phyloP scores from a whole-genome alignment of 192 early-diverging fungal genomes.

The Rhizophagus clarus region DNA sequence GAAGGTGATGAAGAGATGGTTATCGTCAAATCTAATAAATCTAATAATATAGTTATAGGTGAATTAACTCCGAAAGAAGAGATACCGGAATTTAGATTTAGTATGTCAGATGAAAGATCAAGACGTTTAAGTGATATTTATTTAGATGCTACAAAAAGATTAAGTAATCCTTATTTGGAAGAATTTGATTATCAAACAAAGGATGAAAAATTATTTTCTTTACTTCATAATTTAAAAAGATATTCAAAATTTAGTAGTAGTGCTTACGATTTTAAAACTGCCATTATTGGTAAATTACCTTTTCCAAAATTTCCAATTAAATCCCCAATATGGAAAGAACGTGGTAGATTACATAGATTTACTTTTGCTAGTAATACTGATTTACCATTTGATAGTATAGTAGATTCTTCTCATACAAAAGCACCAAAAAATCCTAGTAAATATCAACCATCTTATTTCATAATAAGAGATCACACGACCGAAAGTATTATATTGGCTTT shows the following conservation, averaged over 20 bases:
- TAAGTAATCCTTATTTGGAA: constrained; percentile 30
- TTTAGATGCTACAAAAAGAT: constrained; percentile 22
- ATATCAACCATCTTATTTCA: constrained; percentile 50
- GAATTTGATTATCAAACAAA: constrained; percentile 21
- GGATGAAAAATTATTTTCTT: constrained; percentile 31
- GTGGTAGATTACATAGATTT: constrained; percentile 20
- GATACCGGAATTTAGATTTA: not conserved
- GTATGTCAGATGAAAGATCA: not conserved
- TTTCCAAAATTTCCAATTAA: not conserved
- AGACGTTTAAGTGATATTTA: constrained; percentile 17
- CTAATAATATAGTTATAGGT: constrained; percentile 27
- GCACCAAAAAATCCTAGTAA: constrained; percentile 36
- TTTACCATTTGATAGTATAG: constrained; percentile 41
- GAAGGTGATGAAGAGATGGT: constrained; percentile 37
- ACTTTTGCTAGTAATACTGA: constrained; percentile 29
- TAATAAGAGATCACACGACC: constrained; percentile 48
- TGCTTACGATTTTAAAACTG: constrained; percentile 34
- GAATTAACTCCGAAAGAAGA: constrained; percentile 22
- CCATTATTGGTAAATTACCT: not conserved
- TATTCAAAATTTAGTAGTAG: constrained; percentile 41
- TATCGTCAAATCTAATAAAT: constrained; percentile 9
- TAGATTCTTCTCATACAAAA: constrained; percentile 43
- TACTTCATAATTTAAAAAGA: constrained; percentile 37
- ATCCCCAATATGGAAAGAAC: not conserved
- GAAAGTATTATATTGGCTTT: constrained; percentile 50